Evolutionary conservation across 805 yeast genomes (phyloP).

Genomic region (Candida sphagnicola): DNA sequence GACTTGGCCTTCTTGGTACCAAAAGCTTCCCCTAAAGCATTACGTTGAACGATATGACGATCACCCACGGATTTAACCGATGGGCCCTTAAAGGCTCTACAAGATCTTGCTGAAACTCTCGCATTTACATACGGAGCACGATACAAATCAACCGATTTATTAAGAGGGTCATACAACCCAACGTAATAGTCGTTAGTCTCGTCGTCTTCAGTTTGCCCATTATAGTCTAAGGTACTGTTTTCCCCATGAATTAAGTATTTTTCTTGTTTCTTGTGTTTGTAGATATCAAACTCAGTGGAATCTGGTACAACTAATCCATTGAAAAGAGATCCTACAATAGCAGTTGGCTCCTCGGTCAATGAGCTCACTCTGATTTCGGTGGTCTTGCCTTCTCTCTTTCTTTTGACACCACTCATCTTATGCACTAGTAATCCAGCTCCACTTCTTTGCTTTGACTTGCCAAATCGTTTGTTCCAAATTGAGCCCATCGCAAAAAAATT

Average conservation of each 20-base stretch:
- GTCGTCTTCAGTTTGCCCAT: constrained; percentile 44
- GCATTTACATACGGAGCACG: constrained; percentile 61
- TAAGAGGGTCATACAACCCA: constrained; percentile 73
- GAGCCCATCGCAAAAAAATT: constrained; percentile 1
- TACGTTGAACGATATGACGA: constrained; percentile 59
- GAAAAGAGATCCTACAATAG: constrained; percentile 69
- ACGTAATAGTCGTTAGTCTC: constrained; percentile 56
- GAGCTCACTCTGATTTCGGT: constrained; percentile 39
- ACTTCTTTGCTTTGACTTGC: neutral
- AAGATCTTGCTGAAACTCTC: constrained; percentile 58
- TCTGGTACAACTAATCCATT: constrained; percentile 67
- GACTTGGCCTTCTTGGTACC: constrained; percentile 97
- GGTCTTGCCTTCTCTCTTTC: constrained; percentile 19
- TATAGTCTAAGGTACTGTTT: constrained; percentile 65
- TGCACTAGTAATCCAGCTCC: neutral
- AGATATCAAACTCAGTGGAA: constrained; percentile 59
- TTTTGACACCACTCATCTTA: constrained; percentile 15
- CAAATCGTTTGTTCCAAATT: neutral
- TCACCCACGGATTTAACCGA: constrained; percentile 53
- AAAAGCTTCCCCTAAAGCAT: constrained; percentile 88
- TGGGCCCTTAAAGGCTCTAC: constrained; percentile 58
- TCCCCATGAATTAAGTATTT: constrained; percentile 71
- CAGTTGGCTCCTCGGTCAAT: constrained; percentile 40
- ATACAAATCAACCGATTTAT: constrained; percentile 59
- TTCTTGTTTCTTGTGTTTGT: constrained; percentile 42